phyloP scores from a whole-genome alignment of 2,329 filamentous ascomycete species.

The Blumeria graminis region DNA sequence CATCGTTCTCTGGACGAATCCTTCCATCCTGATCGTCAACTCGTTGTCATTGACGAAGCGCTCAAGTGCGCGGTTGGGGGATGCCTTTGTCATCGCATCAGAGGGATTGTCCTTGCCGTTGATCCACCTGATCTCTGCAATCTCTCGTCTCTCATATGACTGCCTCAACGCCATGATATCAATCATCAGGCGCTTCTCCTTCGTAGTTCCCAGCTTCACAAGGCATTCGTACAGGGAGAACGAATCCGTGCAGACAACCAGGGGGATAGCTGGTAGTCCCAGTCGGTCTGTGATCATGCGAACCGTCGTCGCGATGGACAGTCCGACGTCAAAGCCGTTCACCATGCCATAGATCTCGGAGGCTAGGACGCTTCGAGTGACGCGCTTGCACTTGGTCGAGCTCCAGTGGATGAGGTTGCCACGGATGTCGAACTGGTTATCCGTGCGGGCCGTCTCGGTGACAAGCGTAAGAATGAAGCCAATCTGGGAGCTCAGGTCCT shows the following conservation, averaged over 20 bases:
- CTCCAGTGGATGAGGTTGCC: slow-evolving; percentile 1
- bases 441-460: neutral
- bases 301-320: neutral
- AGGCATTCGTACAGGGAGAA: neutral
- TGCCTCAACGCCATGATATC: neutral
- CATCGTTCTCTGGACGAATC: too few relatives aligned
- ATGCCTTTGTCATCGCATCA: too few relatives aligned
- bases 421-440: neutral
- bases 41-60: too few relatives aligned
- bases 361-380: slow-evolving; percentile 1
- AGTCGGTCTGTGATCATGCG: neutral
- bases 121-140: neutral
- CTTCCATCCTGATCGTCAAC: too few relatives aligned
- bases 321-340: slow-evolving; percentile 1
- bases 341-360: slow-evolving; percentile 5
- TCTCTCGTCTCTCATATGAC: neutral
- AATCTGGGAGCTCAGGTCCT: neutral
- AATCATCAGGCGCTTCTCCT: neutral
- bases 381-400: slow-evolving; percentile 1
- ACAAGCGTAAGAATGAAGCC: neutral
- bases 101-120: neutral
- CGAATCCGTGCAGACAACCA: neutral
- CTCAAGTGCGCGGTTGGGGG: too few relatives aligned
- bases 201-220: neutral
- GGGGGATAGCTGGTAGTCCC: neutral